Evolutionary conservation across 352 stramenopile species (phyloP), one percentile per base, ranked within the genome.

Genomic region (Phytophthora boehmeriae): DNA sequence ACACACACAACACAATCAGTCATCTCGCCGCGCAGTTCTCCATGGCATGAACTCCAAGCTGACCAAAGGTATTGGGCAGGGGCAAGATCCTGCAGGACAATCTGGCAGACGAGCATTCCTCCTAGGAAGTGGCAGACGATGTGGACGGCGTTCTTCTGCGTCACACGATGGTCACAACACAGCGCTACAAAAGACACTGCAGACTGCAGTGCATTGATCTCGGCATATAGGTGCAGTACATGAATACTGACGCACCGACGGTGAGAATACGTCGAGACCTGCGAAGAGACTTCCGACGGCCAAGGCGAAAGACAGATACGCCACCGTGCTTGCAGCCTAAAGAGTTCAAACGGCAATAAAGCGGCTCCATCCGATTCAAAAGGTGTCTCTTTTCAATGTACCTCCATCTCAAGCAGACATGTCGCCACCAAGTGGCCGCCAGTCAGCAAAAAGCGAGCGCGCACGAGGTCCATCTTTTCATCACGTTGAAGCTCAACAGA

Each of bases 61-160:
- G 20, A 87, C 80, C 83, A 90, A 14, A 88, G 58, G 59, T 83
- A 84, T 45, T 44, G 36, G 8, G 55, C 54, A 4, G 63, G 57
- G 19, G 66, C 59, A 42, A 88, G 48, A 5, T 75, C 59, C 36
- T 79, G 65, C 19, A 90, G 54, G 30, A 89, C 56, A 13, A 80
- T 69, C 45, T 80, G 75, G 11, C 78, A 74, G 34, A 89, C 70
- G 54, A 89, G 63, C n/a, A 90, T 27, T 16, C 83, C 80, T 22
- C 83, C 83, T 25, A 89, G 25, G 54, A 89, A 88, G 51, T 92
- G 83, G 35, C 78, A 75, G 41, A 56, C 47, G 17, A 86, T 65
- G 61, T 89, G 77, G 28, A 89, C 49, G 6, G 70, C 54, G 41
- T 78, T 87, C 55, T 75, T 85, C 78, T 89, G 56, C 36, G 36